Conservation (phyloP, 495 filamentous ascomycete genomes). For the Penicillium canariense region DNA sequence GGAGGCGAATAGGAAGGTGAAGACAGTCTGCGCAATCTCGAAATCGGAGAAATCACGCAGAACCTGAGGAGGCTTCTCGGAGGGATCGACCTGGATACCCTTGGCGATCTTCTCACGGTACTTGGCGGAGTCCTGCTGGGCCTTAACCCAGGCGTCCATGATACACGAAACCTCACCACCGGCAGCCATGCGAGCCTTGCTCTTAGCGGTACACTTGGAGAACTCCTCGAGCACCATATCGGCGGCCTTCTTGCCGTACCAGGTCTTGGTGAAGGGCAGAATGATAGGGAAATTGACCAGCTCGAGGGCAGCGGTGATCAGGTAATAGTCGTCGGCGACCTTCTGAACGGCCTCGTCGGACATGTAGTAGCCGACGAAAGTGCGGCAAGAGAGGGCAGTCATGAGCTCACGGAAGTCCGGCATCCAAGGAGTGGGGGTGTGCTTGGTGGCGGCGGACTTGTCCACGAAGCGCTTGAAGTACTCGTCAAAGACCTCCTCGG, state of each 20-base stretch:
- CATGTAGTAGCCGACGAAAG: slow-evolving; percentile 96
- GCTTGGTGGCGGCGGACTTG: slow-evolving; percentile 62
- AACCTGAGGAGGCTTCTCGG: slow-evolving; percentile 77
- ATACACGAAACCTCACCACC: slow-evolving; percentile 87
- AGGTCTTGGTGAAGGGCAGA: slow-evolving; percentile 90
- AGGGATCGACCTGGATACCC: slow-evolving; percentile 61
- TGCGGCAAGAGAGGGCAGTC: slow-evolving; percentile 91
- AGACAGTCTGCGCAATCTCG: slow-evolving; percentile 91
- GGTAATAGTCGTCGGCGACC: slow-evolving; percentile 95
- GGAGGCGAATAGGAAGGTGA: slow-evolving; percentile 97
- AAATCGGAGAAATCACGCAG: slow-evolving; percentile 86
- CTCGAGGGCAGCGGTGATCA: slow-evolving; percentile 92
- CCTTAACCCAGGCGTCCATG: slow-evolving; percentile 89
- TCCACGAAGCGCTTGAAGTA: slow-evolving; percentile 80
- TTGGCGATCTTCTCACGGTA: slow-evolving; percentile 72
- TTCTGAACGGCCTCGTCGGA: slow-evolving; percentile 85
- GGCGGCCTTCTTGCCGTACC: slow-evolving; percentile 95
- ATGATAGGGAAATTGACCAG: slow-evolving; percentile 99
- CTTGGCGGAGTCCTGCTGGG: slow-evolving; percentile 75
- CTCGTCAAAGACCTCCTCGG: slow-evolving; percentile 85
- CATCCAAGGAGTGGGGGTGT: slow-evolving; percentile 84
- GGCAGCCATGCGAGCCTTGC: slow-evolving; percentile 86
- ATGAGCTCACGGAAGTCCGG: slow-evolving; percentile 90
- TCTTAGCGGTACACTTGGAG: slow-evolving; percentile 86
- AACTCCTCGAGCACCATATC: slow-evolving; percentile 92